Base-by-base conservation (phyloP, 805 yeast species). In the Starmera dryadoides region DNA sequence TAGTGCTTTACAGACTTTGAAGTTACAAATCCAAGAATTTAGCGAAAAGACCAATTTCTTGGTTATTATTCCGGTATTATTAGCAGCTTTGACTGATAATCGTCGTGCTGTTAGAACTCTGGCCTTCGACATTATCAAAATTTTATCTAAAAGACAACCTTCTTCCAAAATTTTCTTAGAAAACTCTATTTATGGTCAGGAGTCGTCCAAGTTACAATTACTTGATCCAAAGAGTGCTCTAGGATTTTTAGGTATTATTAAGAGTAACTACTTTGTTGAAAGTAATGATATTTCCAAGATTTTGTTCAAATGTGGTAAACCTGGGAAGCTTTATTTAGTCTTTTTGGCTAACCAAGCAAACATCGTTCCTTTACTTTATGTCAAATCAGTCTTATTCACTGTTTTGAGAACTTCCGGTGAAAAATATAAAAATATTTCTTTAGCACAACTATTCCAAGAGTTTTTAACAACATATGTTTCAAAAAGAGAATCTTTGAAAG, bases 331-430 rank as follows among this genome's bases (percentile, higher is more conserved):
- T 6, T 66, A 73, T 34, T 58, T 80, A 39, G 73, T 88, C 0
- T 84, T 80, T 47, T 68, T 86, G 50, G 75, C 82, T 16, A 77
- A 81, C 40, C 93, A 87, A 58, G 83, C 86, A 52, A 56, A 65
- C 30, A 48, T 63, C 8, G 62, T 71, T 19, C 60, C 75, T 8
- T 46, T 79, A 19, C 81, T 84, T 18, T 69, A 61, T 17, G 66
- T 86, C 18, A 84, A 87, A 52, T 58, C 65, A 33, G 62, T 66
- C 22, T 62, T 81, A 4, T 54, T 81, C 42, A 52, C 59, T n/a
- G 48, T 70, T 30, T 56, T 81, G n/a, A 62, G 67, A 16, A 62
- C 63, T 6, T 64, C 60, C 7, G 42, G 47, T 6, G 25, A 49
- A 4, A 48, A 58, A 11, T 19, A 64, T 19, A 69, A 71, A 44